phyloP scores from a whole-genome alignment of 1,284 basidiomycete species.

The Cutaneotrichosporon arboriforme region DNA sequence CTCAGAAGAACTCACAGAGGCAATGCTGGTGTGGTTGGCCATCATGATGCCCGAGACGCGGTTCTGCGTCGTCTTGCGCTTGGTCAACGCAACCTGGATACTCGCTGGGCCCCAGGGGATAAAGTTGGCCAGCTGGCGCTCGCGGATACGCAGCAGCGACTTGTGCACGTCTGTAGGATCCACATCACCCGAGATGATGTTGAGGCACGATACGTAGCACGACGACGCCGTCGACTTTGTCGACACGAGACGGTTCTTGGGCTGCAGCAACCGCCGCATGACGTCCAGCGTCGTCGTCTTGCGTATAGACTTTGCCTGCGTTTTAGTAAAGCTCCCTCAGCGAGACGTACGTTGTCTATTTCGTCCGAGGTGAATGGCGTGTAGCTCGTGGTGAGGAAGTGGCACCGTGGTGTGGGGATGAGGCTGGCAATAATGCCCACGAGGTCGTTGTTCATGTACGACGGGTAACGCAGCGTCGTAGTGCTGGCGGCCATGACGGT shows the following conservation, averaged over 20 bases:
- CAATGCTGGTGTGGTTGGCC: conserved; percentile 97
- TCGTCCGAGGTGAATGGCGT: conserved; percentile 97
- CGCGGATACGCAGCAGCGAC: conserved; percentile 90
- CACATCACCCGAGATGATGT: conserved; percentile 98
- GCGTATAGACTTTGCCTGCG: conserved; percentile 76
- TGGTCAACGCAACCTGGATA: conserved; percentile 93
- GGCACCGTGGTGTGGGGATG: conserved; percentile 97
- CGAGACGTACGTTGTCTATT: conserved; percentile 69
- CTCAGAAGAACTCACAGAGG: conserved; percentile 62
- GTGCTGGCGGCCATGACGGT: conserved; percentile 71
- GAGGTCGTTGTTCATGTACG: conserved; percentile 99
- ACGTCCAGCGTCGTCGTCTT: conserved; percentile 96
- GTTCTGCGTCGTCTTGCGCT: conserved; percentile 85
- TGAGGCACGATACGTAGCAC: conserved; percentile 96
- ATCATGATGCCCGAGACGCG: conserved; percentile 97
- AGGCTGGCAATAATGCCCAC: conserved; percentile 95
- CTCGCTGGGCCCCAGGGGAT: conserved; percentile 99
- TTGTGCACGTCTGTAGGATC: conserved; percentile 99
- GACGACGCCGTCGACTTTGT: conserved; percentile 83
- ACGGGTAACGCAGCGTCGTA: conserved; percentile 92
- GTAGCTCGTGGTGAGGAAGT: conserved; percentile 99
- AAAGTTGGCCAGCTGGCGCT: conserved; percentile 93
- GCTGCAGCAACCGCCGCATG: conserved; percentile 94
- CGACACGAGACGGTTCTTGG: conserved; percentile 98
- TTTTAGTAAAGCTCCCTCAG: background rate